Conservation (phyloP, 306 rosid genomes). For the Prinsepia uniflora region DNA sequence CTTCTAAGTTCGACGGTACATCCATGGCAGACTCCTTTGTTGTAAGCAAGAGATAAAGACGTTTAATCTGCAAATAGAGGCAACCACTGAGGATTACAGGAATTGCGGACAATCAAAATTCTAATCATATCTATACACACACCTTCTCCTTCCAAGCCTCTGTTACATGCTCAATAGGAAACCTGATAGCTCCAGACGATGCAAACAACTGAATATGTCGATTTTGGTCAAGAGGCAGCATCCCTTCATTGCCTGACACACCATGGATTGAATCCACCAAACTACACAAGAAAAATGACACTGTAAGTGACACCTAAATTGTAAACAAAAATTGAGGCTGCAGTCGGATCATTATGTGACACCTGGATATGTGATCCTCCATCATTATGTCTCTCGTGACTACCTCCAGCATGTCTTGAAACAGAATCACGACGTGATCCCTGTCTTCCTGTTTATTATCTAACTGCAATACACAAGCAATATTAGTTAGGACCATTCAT, state of each 20-base stretch:
- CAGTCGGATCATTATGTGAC: slow-evolving; percentile 21
- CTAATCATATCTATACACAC: slow-evolving; percentile 5
- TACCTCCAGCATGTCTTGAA: slow-evolving; percentile 98
- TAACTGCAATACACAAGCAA: slow-evolving; percentile 44
- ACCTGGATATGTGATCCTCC: slow-evolving; percentile 85
- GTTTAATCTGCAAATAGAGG: slow-evolving; percentile 55
- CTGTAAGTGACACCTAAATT: slow-evolving; percentile 8
- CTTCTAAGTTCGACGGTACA: slow-evolving; percentile 96
- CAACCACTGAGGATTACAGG: not conserved
- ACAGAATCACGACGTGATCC: slow-evolving; percentile 79
- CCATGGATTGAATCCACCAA: slow-evolving; percentile 68
- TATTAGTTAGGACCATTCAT: slow-evolving; percentile 23
- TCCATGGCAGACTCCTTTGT: slow-evolving; percentile 99
- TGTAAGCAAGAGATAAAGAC: slow-evolving; percentile 73
- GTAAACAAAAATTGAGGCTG: not conserved
- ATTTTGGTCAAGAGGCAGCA: slow-evolving; percentile 58
- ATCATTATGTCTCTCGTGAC: slow-evolving; percentile 87
- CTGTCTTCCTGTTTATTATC: slow-evolving; percentile 66
- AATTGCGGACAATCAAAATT: not conserved
- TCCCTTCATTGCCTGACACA: slow-evolving; percentile 68
- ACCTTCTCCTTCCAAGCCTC: slow-evolving; percentile 98
- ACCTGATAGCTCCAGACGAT: slow-evolving; percentile 82
- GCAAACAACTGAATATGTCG: slow-evolving; percentile 84
- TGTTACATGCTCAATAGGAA: slow-evolving; percentile 65
- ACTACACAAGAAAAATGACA: slow-evolving; percentile 42